Evolutionary conservation across 106 monocot genomes (phyloP).

Genomic region (Dendrobium chrysotoxum): DNA sequence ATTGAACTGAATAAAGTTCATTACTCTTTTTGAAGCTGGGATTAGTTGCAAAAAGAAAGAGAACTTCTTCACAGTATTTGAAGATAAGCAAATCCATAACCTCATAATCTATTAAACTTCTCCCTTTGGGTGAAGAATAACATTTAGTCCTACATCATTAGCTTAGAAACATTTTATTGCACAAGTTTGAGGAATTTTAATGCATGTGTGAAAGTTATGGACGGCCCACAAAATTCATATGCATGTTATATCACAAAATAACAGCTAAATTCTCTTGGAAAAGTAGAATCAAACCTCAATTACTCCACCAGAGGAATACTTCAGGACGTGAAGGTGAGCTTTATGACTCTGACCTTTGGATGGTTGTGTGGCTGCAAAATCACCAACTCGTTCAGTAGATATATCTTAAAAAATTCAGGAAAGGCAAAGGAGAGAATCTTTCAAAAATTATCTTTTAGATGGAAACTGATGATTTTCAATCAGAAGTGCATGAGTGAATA

Average conservation of each 20-base stretch:
- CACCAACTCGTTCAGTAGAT: not conserved
- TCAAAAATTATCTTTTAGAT: not conserved
- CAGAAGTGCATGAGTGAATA: not conserved
- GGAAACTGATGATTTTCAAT: not conserved
- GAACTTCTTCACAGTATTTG: not conserved
- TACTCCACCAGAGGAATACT: conserved; percentile 84
- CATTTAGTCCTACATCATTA: not conserved
- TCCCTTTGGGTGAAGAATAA: not conserved
- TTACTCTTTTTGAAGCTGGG: not conserved
- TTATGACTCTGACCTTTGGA: conserved; percentile 48
- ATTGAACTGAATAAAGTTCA: not conserved
- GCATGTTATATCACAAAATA: not conserved
- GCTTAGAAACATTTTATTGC: not conserved
- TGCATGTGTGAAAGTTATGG: not conserved
- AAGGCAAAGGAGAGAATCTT: not conserved
- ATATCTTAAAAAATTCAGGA: not conserved
- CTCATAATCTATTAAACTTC: not conserved
- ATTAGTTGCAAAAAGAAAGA: not conserved
- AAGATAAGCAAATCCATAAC: not conserved
- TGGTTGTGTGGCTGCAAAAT: conserved; percentile 60
- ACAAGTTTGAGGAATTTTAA: not conserved
- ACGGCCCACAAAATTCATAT: not conserved
- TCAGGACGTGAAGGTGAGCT: conserved; percentile 81
- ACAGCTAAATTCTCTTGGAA: not conserved
- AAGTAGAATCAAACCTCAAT: conserved; percentile 59